phyloP scores from a whole-genome alignment of 2,329 filamentous ascomycete genomes.

The Sporothrix inflata region DNA sequence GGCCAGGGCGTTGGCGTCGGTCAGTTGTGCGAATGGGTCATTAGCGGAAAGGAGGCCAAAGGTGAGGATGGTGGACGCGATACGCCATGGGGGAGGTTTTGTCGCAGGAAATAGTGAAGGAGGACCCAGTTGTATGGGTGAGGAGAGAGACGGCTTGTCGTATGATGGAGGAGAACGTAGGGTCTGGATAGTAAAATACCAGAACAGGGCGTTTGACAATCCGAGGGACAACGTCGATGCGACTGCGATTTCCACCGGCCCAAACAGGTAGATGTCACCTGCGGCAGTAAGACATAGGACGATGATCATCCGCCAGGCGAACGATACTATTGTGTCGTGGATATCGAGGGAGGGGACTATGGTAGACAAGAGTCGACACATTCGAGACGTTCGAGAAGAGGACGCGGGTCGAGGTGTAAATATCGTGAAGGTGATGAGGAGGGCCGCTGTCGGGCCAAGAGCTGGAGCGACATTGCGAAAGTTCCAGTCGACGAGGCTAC shows the following conservation, averaged over 20 bases:
- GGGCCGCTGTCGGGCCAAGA: not conserved
- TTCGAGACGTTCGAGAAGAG: not conserved
- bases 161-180: not conserved
- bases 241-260: not conserved
- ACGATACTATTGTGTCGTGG: not conserved
- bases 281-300: not conserved
- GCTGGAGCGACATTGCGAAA: not conserved
- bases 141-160: slow-evolving; percentile 34
- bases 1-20: not conserved
- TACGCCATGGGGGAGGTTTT: slow-evolving; percentile 18
- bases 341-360: not conserved
- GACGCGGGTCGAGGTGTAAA: not conserved
- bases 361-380: not conserved
- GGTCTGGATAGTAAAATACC: slow-evolving; percentile 42
- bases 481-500: slow-evolving; percentile 13
- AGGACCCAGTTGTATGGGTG: slow-evolving; percentile 32
- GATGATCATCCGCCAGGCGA: not conserved
- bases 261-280: not conserved
- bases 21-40: slow-evolving; percentile 7
- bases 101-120: slow-evolving; percentile 37
- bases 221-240: slow-evolving; percentile 36
- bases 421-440: not conserved
- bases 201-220: slow-evolving; percentile 41
- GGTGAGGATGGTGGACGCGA: slow-evolving; percentile 6
- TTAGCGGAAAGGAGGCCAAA: slow-evolving; percentile 20